These are phyloP conservation scores for Fusarium sp. DNA, from an alignment of 2,329 filamentous ascomycete species.

Conservation along the genomic window DNA sequence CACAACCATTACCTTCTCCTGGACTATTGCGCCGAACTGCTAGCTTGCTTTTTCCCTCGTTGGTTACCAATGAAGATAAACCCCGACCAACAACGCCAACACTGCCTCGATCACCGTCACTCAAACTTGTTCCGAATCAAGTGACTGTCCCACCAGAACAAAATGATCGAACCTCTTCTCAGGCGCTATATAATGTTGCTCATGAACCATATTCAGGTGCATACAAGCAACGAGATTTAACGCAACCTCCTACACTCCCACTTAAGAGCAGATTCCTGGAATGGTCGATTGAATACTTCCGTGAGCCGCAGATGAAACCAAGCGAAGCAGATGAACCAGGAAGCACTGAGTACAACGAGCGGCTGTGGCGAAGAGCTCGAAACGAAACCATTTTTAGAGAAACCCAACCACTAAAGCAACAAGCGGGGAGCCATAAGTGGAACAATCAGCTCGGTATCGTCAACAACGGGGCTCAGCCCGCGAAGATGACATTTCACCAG, in stretches of 20 bases:
- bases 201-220: conserved; percentile 83
- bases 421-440: conserved; percentile 88
- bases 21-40: conserved; percentile 72
- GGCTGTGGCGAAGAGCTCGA: conserved; percentile 89
- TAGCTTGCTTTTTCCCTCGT: conserved; percentile 70
- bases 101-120: conserved; percentile 48
- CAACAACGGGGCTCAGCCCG: conserved; percentile 89
- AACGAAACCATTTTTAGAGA: conserved; percentile 93
- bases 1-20: conserved; percentile 63
- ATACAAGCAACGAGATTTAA: conserved; percentile 72
- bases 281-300: conserved; percentile 98
- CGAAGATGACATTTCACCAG: conserved; percentile 96
- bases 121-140: conserved; percentile 57
- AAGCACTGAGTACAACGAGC: conserved; percentile 94
- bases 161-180: conserved; percentile 69
- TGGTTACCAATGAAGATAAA: conserved; percentile 63
- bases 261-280: conserved; percentile 87
- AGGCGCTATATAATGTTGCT: conserved; percentile 79
- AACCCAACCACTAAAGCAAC: conserved; percentile 92
- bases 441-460: conserved; percentile 84
- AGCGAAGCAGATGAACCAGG: conserved; percentile 96
- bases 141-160: conserved; percentile 74
- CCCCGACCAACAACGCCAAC: conserved; percentile 49
- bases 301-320: conserved; percentile 97
- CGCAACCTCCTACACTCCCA: conserved; percentile 73